Evolutionary conservation across 768 basidiomycete species (phyloP).

Genomic region (Crucibulum laeve): DNA sequence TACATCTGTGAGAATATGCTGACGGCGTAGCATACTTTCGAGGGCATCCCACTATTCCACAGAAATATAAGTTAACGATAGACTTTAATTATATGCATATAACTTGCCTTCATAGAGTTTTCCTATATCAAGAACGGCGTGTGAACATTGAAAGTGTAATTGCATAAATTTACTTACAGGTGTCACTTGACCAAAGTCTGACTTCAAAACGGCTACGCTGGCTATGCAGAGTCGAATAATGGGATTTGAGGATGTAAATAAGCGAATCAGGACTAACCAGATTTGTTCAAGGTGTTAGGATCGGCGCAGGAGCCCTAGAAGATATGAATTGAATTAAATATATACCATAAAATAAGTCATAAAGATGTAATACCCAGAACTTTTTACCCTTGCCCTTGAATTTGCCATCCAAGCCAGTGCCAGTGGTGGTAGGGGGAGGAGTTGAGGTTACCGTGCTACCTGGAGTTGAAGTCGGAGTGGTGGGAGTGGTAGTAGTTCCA

Average conservation of each 20-base stretch:
- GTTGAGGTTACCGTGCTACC: too few relatives aligned
- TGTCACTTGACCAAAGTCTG: conserved; percentile 34
- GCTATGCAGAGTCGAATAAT: conserved; percentile 10
- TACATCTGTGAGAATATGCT: background rate
- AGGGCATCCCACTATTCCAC: conserved; percentile 31
- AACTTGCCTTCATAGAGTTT: conserved; percentile 33
- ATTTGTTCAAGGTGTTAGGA: conserved; percentile 23
- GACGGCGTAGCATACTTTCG: conserved; percentile 16
- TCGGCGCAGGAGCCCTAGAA: conserved; percentile 22
- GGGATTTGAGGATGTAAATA: background rate
- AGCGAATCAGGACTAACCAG: conserved; percentile 14
- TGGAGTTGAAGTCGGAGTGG: conserved; percentile 2
- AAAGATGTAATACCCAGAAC: conserved; percentile 16
- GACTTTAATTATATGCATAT: background rate
- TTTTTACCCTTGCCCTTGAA: conserved; percentile 22
- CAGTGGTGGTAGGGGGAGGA: conserved; percentile 13
- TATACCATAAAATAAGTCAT: background rate
- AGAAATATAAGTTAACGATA: background rate
- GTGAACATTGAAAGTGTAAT: background rate
- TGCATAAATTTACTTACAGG: conserved; percentile 15
- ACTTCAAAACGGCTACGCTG: conserved; percentile 24
- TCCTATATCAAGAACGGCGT: conserved; percentile 12
- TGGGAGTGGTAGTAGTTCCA: conserved; percentile 5
- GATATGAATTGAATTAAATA: background rate
- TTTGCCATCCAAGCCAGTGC: conserved; percentile 13